These are phyloP conservation scores for Tremella mesenterica DNA, from an alignment of 768 basidiomycete genomes.

Conservation along the genomic window DNA sequence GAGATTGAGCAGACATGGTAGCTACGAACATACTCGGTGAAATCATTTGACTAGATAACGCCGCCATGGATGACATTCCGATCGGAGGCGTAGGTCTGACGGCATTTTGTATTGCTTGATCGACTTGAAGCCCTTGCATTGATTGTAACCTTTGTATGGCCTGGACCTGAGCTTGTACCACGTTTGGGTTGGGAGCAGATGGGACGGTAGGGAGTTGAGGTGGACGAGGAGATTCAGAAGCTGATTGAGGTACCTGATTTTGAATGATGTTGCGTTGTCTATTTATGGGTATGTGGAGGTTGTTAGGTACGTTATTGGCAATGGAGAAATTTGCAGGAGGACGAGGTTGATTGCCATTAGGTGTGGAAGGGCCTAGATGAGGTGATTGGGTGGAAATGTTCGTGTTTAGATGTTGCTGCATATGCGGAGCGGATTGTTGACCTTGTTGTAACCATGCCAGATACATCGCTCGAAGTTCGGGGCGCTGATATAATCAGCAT, in stretches of 20 bases:
- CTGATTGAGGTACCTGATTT: constrained; percentile 1
- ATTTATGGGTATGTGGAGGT: constrained; percentile 33
- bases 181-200: background rate
- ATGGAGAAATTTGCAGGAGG: constrained; percentile 7
- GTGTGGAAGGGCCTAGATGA: background rate
- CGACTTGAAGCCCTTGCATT: background rate
- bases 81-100: too few species aligned
- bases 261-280: constrained; percentile 30
- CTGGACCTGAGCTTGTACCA: background rate
- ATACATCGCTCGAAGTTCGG: background rate
- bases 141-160: background rate
- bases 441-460: background rate
- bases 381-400: background rate
- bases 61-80: background rate
- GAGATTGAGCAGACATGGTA: background rate
- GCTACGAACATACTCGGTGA: background rate
- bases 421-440: constrained; percentile 2
- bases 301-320: constrained; percentile 9
- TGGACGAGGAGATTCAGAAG: background rate
- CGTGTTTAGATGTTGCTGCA: constrained; percentile 8
- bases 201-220: background rate
- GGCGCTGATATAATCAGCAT: background rate
- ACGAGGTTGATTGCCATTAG: background rate
- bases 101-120: too few species aligned
- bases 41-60: background rate